Percentiles rank a stretch among this genome's conserved stretches.
phyloP scores from a whole-genome alignment of 768 basidiomycete species.

The Boletus tylopilopsis region DNA sequence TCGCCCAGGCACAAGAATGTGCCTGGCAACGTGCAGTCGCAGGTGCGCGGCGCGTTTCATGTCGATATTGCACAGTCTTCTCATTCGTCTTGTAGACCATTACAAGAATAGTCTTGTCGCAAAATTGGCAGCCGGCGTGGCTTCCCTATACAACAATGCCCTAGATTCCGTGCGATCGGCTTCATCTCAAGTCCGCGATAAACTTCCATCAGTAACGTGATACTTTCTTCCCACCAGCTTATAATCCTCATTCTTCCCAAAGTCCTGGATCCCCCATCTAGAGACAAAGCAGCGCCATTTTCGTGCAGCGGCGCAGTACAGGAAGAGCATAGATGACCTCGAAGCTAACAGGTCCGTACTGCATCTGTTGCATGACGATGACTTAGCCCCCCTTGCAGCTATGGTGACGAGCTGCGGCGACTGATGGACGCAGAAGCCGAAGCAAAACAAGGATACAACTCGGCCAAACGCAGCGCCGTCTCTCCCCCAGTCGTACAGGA shows the following conservation, averaged over 20 bases:
- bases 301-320: constrained; percentile 80
- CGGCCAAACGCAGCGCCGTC: constrained; percentile 60
- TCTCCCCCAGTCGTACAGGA: constrained; percentile 68
- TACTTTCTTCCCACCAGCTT: neutral
- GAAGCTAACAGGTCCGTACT: constrained; percentile 61
- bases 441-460: constrained; percentile 67
- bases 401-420: constrained; percentile 83
- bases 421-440: constrained; percentile 62
- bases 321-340: constrained; percentile 86
- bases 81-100: constrained; percentile 38
- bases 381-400: constrained; percentile 45
- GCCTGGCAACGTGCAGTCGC: constrained; percentile 91
- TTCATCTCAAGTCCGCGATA: constrained; percentile 39
- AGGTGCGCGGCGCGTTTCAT: constrained; percentile 41
- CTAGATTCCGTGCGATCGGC: constrained; percentile 42
- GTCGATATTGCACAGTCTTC: neutral
- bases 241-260: constrained; percentile 12
- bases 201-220: constrained; percentile 52
- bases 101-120: constrained; percentile 83
- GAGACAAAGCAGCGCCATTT: constrained; percentile 86
- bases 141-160: constrained; percentile 61
- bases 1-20: constrained; percentile 96
- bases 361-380: neutral
- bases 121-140: constrained; percentile 73
- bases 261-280: constrained; percentile 78